Conservation (phyloP, 176 grass and related monocot species). For the Triticum urartu region DNA sequence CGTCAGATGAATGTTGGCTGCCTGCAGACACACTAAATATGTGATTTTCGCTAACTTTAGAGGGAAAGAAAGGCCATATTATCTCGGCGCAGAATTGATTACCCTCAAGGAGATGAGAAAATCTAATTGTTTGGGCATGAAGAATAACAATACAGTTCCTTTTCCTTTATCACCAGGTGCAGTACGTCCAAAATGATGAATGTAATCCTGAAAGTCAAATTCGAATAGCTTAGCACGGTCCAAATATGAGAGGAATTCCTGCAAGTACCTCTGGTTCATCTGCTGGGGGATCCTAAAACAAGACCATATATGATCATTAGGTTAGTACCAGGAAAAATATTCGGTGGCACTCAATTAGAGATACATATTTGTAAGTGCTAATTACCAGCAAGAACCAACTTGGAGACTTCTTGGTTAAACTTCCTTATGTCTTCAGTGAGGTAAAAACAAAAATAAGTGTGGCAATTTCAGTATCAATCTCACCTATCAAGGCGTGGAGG, state of each 20-base stretch:
- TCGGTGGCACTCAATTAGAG: background rate
- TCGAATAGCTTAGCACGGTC: background rate
- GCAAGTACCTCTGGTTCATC: slow-evolving; percentile 71
- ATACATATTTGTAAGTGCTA: background rate
- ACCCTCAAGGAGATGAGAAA: too few species aligned
- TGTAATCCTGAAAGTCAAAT: slow-evolving; percentile 74
- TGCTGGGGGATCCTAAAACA: slow-evolving; percentile 66
- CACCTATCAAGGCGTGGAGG: too few species aligned
- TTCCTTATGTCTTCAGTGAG: too few species aligned
- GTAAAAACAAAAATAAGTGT: too few species aligned
- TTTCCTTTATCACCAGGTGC: slow-evolving; percentile 76
- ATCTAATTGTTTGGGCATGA: too few species aligned
- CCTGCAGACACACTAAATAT: too few species aligned
- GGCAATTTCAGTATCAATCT: too few species aligned
- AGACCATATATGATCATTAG: background rate
- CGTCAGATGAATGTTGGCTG: too few species aligned
- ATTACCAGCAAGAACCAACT: background rate
- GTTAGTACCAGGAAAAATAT: slow-evolving; percentile 11
- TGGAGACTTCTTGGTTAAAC: background rate
- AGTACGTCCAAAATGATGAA: slow-evolving; percentile 74
- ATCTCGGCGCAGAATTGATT: too few species aligned
- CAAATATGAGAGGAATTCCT: slow-evolving; percentile 16
- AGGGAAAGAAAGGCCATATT: too few species aligned
- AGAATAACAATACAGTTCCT: slow-evolving; percentile 21
- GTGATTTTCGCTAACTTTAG: too few species aligned